Base-by-base conservation (phyloP, 805 yeast genomes). In the Isabelozyma rhagii region DNA sequence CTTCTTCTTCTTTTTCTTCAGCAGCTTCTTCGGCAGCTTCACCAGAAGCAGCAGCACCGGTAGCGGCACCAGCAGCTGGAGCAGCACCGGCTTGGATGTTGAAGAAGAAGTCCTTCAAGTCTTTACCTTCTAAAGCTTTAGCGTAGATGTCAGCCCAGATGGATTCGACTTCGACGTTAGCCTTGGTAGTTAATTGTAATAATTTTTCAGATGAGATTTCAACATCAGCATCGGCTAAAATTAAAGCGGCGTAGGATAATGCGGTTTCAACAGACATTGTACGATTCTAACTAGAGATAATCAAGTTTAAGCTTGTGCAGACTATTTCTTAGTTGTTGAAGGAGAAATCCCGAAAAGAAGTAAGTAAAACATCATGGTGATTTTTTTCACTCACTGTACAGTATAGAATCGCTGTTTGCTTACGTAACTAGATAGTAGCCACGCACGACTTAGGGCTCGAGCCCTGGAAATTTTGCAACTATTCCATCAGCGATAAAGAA, bases 161-260 rank as follows among this genome's bases (percentile, higher is more conserved):
- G 50, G 64, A 60, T 67, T 74, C 78, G 55, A 74, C 66, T 64
- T 72, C 77, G 51, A 74, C 65, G 58, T 73, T 71, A 58, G 79
- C 79, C 59, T 63, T 65, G 51, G 60, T 42, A 57, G 67, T 67
- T 67, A 74, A 73, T 53, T 72, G 55, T 49, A 64, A 57, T 64
- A 74, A 72, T 68, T 74, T 74, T 60, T 74, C 78, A 56, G 78
- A 51, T 54, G 73, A 55, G 67, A 74, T 72, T 66, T 74, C 78
- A 59, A 74, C 61, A 42, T 74, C 78, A 55, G 79, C 60, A 64
- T 74, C 79, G 51, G 78, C 78, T 66, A 74, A 71, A 71, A 74
- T 72, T 65, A 74, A 73, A 60, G 79, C 78, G 53, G 79, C 79
- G 75, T 74, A 74, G 48, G 78, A 74, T 64, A 74, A 72, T 64